These are phyloP conservation scores for Zygosaccharomyces pseudorouxii DNA, from an alignment of 805 yeast genomes.

Conservation along the genomic window DNA sequence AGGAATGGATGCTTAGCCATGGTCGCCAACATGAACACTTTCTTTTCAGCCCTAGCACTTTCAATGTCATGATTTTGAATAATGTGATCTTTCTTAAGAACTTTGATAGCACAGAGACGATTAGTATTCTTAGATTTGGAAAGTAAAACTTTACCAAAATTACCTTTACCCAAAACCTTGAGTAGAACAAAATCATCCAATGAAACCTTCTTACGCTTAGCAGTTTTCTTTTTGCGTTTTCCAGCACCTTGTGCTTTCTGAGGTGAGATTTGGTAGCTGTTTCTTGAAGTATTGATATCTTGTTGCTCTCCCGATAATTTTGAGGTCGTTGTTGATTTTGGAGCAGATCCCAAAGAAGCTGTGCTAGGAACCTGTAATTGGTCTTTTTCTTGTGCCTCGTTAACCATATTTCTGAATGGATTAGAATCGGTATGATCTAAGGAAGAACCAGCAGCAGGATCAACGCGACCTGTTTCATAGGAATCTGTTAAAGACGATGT, in stretches of 20 bases:
- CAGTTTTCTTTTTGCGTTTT: constrained; percentile 26
- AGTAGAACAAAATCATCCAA: constrained; percentile 90
- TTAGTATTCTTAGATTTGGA: constrained; percentile 86
- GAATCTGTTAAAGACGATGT: constrained; percentile 6
- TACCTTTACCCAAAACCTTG: constrained; percentile 96
- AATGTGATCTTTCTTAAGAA: constrained; percentile 90
- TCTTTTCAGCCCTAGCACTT: constrained; percentile 88
- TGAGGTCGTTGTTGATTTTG: not conserved
- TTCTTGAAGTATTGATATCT: constrained; percentile 10
- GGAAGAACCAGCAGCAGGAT: not conserved
- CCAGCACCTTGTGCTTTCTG: constrained; percentile 20
- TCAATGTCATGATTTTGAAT: constrained; percentile 95
- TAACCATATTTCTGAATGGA: constrained; percentile 28
- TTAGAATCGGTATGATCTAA: constrained; percentile 12
- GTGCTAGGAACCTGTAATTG: constrained; percentile 9
- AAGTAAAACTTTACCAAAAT: constrained; percentile 96
- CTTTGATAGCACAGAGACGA: constrained; percentile 90
- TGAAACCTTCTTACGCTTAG: constrained; percentile 69
- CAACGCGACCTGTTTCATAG: constrained; percentile 6
- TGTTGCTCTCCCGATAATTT: constrained; percentile 2
- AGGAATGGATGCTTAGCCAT: constrained; percentile 89
- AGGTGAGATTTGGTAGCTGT: constrained; percentile 20
- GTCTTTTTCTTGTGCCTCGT: constrained; percentile 19
- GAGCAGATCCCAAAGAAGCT: not conserved
- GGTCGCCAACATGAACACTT: constrained; percentile 81